Conservation (phyloP, 2,329 filamentous ascomycete species). For the Cryphonectria japonica region DNA sequence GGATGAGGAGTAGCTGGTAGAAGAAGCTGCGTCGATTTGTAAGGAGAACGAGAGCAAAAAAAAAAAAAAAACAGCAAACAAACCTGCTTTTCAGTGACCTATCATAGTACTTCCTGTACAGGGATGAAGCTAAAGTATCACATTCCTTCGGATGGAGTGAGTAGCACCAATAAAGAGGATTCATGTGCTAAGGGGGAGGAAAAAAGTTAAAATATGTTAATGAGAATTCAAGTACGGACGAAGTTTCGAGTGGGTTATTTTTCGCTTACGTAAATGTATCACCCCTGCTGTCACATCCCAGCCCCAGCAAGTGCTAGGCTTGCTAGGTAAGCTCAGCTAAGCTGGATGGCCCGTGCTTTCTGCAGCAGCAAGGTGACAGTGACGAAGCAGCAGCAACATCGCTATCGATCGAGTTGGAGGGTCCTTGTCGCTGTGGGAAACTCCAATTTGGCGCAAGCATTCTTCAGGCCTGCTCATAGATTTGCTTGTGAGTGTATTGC, state of each 20-base stretch:
- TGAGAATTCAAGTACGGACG: neutral
- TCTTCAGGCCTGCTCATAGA: neutral
- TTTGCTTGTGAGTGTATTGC: neutral
- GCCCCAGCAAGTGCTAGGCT: neutral
- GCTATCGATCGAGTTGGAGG: neutral
- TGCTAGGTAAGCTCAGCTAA: slow-evolving; percentile 2
- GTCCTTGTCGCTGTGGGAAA: neutral
- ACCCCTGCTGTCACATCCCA: neutral
- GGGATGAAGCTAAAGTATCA: neutral
- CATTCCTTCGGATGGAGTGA: neutral
- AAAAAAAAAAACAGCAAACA: no score
- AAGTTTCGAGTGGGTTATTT: neutral
- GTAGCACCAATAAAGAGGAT: neutral
- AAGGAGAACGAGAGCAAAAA: no score
- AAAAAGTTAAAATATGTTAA: neutral
- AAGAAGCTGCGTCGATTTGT: slow-evolving; percentile 19
- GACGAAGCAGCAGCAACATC: slow-evolving; percentile 9
- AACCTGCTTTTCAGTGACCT: slow-evolving; percentile 10
- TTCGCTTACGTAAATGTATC: neutral
- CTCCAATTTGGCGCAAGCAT: neutral
- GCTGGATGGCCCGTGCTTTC: slow-evolving; percentile 5
- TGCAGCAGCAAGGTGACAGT: neutral
- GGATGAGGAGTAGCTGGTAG: slow-evolving; percentile 28
- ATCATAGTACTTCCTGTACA: neutral
- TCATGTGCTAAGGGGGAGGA: no score